Evolutionary conservation across 2,329 filamentous ascomycete genomes (phyloP).

Genomic region (Bipolaris victoriae): DNA sequence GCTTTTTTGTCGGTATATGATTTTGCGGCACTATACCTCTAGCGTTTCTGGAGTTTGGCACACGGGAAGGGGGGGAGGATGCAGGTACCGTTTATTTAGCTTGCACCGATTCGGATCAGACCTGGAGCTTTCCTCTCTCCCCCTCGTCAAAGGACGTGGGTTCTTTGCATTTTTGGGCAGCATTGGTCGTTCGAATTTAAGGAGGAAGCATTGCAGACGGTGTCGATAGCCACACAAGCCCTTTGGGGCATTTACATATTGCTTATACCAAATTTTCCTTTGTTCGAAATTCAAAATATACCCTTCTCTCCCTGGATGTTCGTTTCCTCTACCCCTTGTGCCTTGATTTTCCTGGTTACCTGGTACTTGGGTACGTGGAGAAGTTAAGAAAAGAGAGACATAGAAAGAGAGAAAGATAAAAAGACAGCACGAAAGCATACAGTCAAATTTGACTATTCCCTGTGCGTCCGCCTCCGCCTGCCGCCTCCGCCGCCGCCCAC

Average conservation of each 20-base stretch:
- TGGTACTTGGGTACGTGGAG: neutral
- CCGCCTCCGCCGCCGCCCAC: too few species aligned
- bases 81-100: constrained; percentile 16
- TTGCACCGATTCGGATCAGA: neutral
- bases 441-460: neutral
- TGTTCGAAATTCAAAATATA: constrained; percentile 27
- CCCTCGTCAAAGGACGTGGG: neutral
- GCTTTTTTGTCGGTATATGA: constrained; percentile 28
- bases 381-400: neutral
- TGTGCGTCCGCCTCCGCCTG: neutral
- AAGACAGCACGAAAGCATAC: neutral
- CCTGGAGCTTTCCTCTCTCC: neutral
- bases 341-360: neutral
- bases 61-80: constrained; percentile 12
- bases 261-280: constrained; percentile 37
- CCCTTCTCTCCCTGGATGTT: neutral
- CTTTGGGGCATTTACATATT: constrained; percentile 29
- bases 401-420: too few species aligned
- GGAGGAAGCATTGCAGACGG: neutral
- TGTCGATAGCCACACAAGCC: neutral
- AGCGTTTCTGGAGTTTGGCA: constrained; percentile 20
- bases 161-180: constrained; percentile 1
- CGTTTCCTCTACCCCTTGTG: too few species aligned
- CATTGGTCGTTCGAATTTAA: constrained; percentile 11
- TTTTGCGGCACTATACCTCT: constrained; percentile 30